Evolutionary conservation across 2,329 filamentous ascomycete genomes (phyloP).

Genomic region (Intubia oerlemansii): DNA sequence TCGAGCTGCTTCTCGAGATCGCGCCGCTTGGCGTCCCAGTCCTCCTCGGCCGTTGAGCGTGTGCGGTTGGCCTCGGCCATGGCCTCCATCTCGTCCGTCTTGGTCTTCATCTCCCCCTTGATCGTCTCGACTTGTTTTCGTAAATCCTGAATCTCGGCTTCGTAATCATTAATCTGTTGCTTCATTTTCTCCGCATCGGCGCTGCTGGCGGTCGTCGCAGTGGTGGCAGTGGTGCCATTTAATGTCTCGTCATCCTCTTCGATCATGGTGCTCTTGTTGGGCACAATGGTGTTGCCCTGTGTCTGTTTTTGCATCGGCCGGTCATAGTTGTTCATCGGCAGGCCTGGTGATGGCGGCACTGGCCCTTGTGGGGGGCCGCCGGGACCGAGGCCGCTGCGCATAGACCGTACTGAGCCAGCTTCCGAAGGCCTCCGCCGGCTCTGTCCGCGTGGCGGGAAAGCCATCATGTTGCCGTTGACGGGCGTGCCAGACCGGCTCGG

Average conservation of each 20-base stretch:
- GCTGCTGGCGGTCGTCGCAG: too few species aligned
- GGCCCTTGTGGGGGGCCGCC: constrained; percentile 7
- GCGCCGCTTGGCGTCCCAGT: constrained; percentile 44
- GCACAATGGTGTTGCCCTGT: constrained; percentile 88
- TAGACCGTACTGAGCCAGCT: constrained; percentile 30
- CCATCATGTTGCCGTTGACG: constrained; percentile 26
- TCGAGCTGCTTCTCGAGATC: constrained; percentile 53
- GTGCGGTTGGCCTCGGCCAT: constrained; percentile 37
- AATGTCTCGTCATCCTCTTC: constrained; percentile 58
- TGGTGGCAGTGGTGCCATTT: too few species aligned
- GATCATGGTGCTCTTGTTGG: constrained; percentile 93
- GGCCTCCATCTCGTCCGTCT: constrained; percentile 46
- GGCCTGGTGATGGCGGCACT: constrained; percentile 36
- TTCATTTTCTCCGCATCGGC: constrained; percentile 10
- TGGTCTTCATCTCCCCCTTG: constrained; percentile 48
- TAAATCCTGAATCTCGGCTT: constrained; percentile 53
- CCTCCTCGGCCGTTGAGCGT: constrained; percentile 27
- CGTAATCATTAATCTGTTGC: constrained; percentile 53
- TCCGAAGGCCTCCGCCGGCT: constrained; percentile 37
- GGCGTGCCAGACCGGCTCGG: constrained; percentile 41
- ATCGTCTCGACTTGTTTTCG: constrained; percentile 52
- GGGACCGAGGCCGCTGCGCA: constrained; percentile 20
- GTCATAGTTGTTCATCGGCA: constrained; percentile 42
- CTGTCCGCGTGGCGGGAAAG: constrained; percentile 39
- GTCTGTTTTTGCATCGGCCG: constrained; percentile 74